Base-by-base conservation (phyloP, 2,329 filamentous ascomycete species). In the Pleomassaria siparia region DNA sequence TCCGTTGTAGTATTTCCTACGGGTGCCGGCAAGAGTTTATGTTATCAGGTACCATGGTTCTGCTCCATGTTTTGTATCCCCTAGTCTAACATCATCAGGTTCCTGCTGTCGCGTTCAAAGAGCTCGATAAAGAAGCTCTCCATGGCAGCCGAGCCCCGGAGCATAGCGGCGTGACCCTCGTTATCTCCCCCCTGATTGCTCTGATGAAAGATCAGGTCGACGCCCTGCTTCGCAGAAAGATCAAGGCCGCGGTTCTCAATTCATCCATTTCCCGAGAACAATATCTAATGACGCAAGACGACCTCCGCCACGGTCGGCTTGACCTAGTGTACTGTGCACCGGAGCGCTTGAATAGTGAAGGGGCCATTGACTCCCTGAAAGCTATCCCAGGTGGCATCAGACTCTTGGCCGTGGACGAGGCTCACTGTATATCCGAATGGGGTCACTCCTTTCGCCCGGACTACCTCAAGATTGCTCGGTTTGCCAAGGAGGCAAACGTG, bases 391-490 rank as follows among this genome's bases (percentile, higher is more conserved):
- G 72, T 10, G 83, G 83, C 41, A 76, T 80, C 4, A 88, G 86
- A 60, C 81, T 99, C 40, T 91, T 99, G 39, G 92, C 97, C 42
- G 95, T 99, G 50, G 92, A 97, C 57, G 92, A 99, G 57, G 91
- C 92, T 1, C 91, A 96, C 71, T 96, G 91, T 69, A 95, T 96
- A 58, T 95, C 89, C 13, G 91, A 96, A 82, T 96, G 91, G 91
- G 91, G 91, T 1, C 91, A 99, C 60, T 94, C 97, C 65, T 99
- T 99, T 67, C 84, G 94, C 22, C 91, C 91, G 0, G 91, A 97
- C 66, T 97, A 97, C 74, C 41, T 77, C 96, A 10, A 89, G 89
- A 29, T 91, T 35, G 69, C 75, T 37, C 81, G 80, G 42, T 91
- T 91, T 59, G 84, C 85, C 0, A 80, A 81, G 2, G 88, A 97